phyloP scores from a whole-genome alignment of 129 eudicot species.

The Pittosporum tobira region DNA sequence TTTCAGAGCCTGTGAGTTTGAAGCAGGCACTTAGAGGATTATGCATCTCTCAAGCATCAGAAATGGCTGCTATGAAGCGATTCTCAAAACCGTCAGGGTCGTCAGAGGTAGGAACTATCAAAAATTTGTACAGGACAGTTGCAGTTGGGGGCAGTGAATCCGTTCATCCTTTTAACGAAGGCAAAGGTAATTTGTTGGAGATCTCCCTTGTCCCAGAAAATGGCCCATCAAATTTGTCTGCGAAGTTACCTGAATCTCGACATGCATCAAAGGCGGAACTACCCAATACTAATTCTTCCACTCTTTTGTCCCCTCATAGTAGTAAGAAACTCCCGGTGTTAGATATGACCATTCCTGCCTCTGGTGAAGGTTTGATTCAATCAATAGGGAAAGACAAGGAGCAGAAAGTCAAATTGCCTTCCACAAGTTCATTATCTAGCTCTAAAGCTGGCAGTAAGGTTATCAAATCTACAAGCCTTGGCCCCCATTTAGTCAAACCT shows the following conservation, averaged over 20 bases:
- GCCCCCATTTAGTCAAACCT: constrained; percentile 20
- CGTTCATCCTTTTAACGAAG: constrained; percentile 18
- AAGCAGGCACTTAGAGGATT: constrained; percentile 95
- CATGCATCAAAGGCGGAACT: constrained; percentile 6
- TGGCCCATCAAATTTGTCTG: constrained; percentile 17
- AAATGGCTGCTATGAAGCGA: constrained; percentile 77
- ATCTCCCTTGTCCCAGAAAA: constrained; percentile 50
- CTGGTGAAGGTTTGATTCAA: constrained; percentile 14
- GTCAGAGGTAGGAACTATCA: constrained; percentile 36
- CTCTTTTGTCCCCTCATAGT: constrained; percentile 13
- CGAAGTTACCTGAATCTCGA: constrained; percentile 14
- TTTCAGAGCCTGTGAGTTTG: constrained; percentile 51
- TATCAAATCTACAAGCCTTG: constrained; percentile 11
- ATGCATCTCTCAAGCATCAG: constrained; percentile 90
- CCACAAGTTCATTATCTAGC: constrained; percentile 6
- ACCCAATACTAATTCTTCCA: constrained; percentile 12
- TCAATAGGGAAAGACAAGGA: constrained; percentile 13
- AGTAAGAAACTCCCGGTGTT: constrained; percentile 34
- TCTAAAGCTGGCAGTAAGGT: constrained; percentile 5
- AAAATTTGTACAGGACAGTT: constrained; percentile 36
- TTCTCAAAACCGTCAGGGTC: constrained; percentile 34
- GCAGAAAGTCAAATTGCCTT: constrained; percentile 12
- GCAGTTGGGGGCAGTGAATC: constrained; percentile 33
- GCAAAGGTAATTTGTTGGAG: constrained; percentile 30
- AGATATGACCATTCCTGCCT: constrained; percentile 31